Evolutionary conservation across 2,329 filamentous ascomycete species (phyloP), one percentile per base, ranked within the genome.

Genomic region (Sporothrix pseudoabietina): DNA sequence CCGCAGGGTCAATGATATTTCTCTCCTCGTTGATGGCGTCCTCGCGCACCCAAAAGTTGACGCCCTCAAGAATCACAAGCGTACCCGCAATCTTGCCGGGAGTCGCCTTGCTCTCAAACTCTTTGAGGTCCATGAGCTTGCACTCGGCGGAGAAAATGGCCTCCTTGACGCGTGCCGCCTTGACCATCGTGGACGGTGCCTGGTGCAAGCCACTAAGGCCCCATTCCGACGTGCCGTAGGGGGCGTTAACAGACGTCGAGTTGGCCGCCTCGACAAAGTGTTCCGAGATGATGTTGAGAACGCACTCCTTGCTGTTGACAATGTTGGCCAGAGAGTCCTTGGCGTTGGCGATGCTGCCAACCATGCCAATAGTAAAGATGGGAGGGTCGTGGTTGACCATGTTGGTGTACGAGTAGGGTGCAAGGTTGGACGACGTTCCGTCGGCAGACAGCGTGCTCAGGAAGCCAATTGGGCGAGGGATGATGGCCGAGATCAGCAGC

Each of bases 231-330:
- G 88, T 83, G 0, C 91, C 93, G 75, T 89, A 90, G 0, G 94
- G 94, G 0, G 93, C 88, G 80, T 97, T 93, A 78, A 97, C 89
- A 66, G 87, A 87, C 3, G 91, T 88, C n/a, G 90, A 86, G 81
- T 98, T 98, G 66, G 94, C 94, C 0, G 94, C 94, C 84, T 98
- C 94, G 78, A 96, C 79, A 79, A 91, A 97, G 79, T 90, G 88
- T 83, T 97, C 94, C 9, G 88, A 90, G 79, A 98, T 92, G 79
- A 97, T 92, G 83, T 96, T 97, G 83, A 98, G 90, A 73, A 90
- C 89, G 82, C 92, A 95, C 83, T 97, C 93, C 63, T 86, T 83
- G 0, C 87, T 90, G 52, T 91, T 91, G 9, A 87, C 78, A 73
- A 98, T 83, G 80, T 97, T 97, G 77, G 85, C 86, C 71, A 97